Evolutionary conservation across 805 yeast genomes (phyloP).

Genomic region (Suhomyces pyralidae): DNA sequence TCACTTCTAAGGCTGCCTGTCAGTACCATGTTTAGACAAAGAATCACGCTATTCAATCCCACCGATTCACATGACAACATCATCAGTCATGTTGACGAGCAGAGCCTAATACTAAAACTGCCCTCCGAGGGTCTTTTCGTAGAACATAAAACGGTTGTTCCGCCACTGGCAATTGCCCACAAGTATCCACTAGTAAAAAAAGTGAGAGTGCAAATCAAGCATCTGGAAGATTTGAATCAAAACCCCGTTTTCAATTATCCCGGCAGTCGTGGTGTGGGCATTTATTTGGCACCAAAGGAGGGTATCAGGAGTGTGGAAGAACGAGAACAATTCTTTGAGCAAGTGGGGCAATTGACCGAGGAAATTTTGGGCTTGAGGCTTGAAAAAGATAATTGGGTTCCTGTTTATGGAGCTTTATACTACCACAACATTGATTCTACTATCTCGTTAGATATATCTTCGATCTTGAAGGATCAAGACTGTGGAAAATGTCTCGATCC

Average conservation of each 20-base stretch:
- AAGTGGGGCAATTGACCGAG: conserved; percentile 13
- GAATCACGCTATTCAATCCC: conserved; percentile 32
- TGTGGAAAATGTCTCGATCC: background rate
- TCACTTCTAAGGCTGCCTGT: background rate
- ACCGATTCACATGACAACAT: conserved; percentile 21
- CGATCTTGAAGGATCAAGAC: background rate
- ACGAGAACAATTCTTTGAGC: conserved; percentile 18
- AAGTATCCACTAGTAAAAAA: conserved; percentile 15
- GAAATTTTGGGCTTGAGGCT: conserved; percentile 19
- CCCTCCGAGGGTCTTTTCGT: conserved; percentile 5
- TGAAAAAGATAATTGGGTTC: conserved; percentile 22
- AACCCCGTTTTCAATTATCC: conserved; percentile 26
- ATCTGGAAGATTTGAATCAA: background rate
- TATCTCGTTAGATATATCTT: background rate
- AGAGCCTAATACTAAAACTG: conserved; percentile 3
- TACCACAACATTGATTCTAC: conserved; percentile 14
- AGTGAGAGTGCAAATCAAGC: conserved; percentile 20
- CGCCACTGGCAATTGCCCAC: background rate
- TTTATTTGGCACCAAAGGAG: conserved; percentile 27
- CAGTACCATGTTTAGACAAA: conserved; percentile 23
- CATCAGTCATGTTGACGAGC: conserved; percentile 10
- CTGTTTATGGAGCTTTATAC: conserved; percentile 27
- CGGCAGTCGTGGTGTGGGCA: conserved; percentile 23
- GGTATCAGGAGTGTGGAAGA: conserved; percentile 1
- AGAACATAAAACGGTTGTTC: conserved; percentile 3